A percentile compares a stretch with the other conserved stretches of the same genome.
Conservation (phyloP, 108 stramenopile genomes). For the Pseudonitzschia pungens region DNA sequence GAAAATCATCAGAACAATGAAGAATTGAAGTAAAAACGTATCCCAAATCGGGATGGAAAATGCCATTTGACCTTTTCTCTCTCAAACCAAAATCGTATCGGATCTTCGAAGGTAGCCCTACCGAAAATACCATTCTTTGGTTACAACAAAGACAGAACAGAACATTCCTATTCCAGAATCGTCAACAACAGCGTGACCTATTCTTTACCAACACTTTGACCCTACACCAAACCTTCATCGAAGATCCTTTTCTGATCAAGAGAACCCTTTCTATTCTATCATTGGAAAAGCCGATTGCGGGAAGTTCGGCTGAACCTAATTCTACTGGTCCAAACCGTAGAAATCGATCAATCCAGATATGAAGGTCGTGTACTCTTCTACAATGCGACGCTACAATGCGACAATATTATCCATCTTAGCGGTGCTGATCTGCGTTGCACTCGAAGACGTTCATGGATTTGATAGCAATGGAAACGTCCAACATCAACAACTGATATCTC, state of each 20-base stretch:
- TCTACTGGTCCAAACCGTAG: no score
- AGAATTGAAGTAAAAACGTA: not conserved
- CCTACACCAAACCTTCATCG: no score
- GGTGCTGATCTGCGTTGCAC: not conserved
- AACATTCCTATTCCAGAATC: no score
- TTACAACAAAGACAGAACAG: no score
- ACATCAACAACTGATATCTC: not conserved
- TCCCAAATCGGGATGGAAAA: not conserved
- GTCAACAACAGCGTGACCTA: no score
- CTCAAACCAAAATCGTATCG: not conserved
- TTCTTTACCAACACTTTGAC: no score
- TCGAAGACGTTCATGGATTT: not conserved
- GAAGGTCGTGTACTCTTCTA: not conserved
- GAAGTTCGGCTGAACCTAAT: no score
- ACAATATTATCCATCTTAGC: not conserved
- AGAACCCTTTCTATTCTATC: no score
- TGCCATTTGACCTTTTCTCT: not conserved
- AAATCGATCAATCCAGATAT: not conserved
- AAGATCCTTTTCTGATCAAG: no score
- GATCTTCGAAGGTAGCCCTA: not conserved
- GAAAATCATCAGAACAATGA: not conserved
- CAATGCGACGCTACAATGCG: not conserved
- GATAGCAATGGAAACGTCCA: not conserved
- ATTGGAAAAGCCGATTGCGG: no score
- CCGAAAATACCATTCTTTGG: not conserved